Evolutionary conservation across 2,329 filamentous ascomycete species (phyloP).

Genomic region (Pyrenochaeta sp.): DNA sequence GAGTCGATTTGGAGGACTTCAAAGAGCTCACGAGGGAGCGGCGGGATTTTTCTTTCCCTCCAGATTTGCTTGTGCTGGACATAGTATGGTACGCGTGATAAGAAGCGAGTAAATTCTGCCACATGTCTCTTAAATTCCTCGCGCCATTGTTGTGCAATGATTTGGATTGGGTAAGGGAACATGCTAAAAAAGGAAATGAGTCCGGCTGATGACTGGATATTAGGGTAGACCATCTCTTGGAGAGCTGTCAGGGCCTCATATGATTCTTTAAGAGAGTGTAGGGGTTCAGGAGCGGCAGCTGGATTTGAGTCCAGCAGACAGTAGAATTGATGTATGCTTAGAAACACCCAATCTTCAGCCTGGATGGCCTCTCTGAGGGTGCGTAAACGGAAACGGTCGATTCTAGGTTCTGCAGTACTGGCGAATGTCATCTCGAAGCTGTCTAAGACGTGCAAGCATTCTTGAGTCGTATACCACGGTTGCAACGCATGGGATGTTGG

Average conservation of each 20-base stretch:
- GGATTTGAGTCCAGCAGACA: slow-evolving; percentile 41
- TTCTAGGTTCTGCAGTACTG: background rate
- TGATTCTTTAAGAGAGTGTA: slow-evolving; percentile 44
- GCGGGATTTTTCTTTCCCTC: slow-evolving; percentile 54
- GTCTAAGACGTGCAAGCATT: slow-evolving; percentile 13
- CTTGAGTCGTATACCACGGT: slow-evolving; percentile 24
- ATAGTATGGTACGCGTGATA: slow-evolving; percentile 43
- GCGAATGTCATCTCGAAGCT: slow-evolving; percentile 7
- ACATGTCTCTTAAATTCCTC: slow-evolving; percentile 45
- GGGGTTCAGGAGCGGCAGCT: slow-evolving; percentile 44
- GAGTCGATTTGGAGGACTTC: slow-evolving; percentile 59
- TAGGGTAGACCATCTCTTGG: slow-evolving; percentile 55
- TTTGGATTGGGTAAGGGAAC: slow-evolving; percentile 54
- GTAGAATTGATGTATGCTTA: slow-evolving; percentile 40
- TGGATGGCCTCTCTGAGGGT: slow-evolving; percentile 42
- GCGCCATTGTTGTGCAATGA: slow-evolving; percentile 32
- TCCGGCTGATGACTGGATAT: slow-evolving; percentile 52
- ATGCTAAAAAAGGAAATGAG: slow-evolving; percentile 55
- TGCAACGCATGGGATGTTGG: too few species aligned
- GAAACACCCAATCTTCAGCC: slow-evolving; percentile 37
- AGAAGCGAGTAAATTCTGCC: slow-evolving; percentile 53
- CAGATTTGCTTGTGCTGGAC: slow-evolving; percentile 21
- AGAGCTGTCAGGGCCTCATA: slow-evolving; percentile 47
- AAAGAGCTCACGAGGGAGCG: slow-evolving; percentile 64
- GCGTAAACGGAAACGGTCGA: too few species aligned